Conservation (phyloP, 805 yeast genomes). For the Hanseniaspora guilliermondii region DNA sequence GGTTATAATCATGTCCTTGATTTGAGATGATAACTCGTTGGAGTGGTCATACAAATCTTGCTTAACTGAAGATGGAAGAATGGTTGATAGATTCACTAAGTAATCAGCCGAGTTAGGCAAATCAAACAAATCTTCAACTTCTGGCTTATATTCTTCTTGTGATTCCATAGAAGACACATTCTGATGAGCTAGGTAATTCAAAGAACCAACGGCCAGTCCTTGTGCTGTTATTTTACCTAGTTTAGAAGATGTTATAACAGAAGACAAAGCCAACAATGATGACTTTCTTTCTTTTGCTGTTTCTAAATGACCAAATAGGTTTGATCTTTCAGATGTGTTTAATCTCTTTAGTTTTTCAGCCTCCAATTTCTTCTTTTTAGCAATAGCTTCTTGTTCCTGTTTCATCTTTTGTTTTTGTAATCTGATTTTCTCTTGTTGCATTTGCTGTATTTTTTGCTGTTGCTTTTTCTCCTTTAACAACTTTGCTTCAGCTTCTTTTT, state of each 20-base stretch:
- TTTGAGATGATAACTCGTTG: slow-evolving; percentile 23
- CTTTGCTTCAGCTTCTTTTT: slow-evolving; percentile 30
- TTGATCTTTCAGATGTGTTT: slow-evolving; percentile 34
- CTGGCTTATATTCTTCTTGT: slow-evolving; percentile 8
- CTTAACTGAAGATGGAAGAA: slow-evolving; percentile 34
- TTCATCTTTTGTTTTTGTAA: slow-evolving; percentile 39
- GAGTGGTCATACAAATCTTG: slow-evolving; percentile 24
- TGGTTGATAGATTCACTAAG: slow-evolving; percentile 30
- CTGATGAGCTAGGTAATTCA: slow-evolving; percentile 16
- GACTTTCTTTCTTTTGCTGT: slow-evolving; percentile 62
- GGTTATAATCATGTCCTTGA: slow-evolving; percentile 26
- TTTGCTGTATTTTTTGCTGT: slow-evolving; percentile 25
- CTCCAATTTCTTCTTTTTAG: slow-evolving; percentile 35
- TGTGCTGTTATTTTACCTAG: slow-evolving; percentile 28
- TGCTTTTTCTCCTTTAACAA: slow-evolving; percentile 34
- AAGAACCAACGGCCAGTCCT: slow-evolving; percentile 26
- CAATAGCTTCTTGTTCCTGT: slow-evolving; percentile 19
- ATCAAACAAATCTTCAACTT: slow-evolving; percentile 14
- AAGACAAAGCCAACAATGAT: slow-evolving; percentile 25
- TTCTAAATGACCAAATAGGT: slow-evolving; percentile 67
- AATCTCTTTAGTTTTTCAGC: slow-evolving; percentile 21
- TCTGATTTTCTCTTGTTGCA: slow-evolving; percentile 42
- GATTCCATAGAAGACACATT: slow-evolving; percentile 1
- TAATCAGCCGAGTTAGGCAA: slow-evolving; percentile 24
- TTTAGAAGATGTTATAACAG: slow-evolving; percentile 25